Conservation (phyloP, 2,329 filamentous ascomycete genomes). For the Fusarium tricinctum region DNA sequence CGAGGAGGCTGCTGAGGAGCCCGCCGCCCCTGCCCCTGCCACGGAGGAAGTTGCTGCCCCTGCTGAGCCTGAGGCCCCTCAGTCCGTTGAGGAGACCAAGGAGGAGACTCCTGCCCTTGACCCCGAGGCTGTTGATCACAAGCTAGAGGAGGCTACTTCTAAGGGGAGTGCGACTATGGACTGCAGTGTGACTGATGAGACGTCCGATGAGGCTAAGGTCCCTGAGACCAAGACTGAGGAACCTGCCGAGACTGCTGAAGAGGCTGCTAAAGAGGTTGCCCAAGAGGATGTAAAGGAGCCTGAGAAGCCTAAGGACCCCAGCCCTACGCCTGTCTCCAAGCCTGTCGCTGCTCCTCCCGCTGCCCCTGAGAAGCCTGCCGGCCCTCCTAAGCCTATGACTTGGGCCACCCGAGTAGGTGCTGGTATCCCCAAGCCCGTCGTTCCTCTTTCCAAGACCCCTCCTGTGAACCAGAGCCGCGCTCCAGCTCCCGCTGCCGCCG, state of each 20-base stretch:
- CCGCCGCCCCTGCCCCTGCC: slow-evolving; percentile 49
- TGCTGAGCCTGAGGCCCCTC: slow-evolving; percentile 53
- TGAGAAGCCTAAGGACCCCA: slow-evolving; percentile 77
- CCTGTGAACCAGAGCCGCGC: slow-evolving; percentile 67
- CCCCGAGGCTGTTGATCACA: slow-evolving; percentile 75
- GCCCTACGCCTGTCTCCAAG: slow-evolving; percentile 65
- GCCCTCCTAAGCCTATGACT: slow-evolving; percentile 72
- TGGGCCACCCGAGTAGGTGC: slow-evolving; percentile 81
- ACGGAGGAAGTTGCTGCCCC: slow-evolving; percentile 50
- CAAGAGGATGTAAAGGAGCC: slow-evolving; percentile 69
- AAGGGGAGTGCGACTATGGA: slow-evolving; percentile 55
- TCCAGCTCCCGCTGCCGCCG: slow-evolving; percentile 61
- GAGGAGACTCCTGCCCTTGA: slow-evolving; percentile 56
- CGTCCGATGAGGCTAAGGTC: slow-evolving; percentile 57
- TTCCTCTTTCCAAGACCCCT: slow-evolving; percentile 70
- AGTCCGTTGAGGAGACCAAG: slow-evolving; percentile 50
- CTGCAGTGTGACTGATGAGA: slow-evolving; percentile 52
- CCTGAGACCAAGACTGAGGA: slow-evolving; percentile 56
- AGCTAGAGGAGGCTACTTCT: slow-evolving; percentile 74
- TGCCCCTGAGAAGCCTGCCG: slow-evolving; percentile 61
- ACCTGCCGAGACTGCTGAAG: slow-evolving; percentile 60
- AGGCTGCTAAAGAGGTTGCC: slow-evolving; percentile 66
- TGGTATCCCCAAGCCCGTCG: slow-evolving; percentile 67
- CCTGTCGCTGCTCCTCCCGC: slow-evolving; percentile 50
- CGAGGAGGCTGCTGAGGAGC: slow-evolving; percentile 55